Evolutionary conservation across 2,329 filamentous ascomycete genomes (phyloP), one percentile per base, ranked within the genome.

Genomic region (Simplicillium sp.): DNA sequence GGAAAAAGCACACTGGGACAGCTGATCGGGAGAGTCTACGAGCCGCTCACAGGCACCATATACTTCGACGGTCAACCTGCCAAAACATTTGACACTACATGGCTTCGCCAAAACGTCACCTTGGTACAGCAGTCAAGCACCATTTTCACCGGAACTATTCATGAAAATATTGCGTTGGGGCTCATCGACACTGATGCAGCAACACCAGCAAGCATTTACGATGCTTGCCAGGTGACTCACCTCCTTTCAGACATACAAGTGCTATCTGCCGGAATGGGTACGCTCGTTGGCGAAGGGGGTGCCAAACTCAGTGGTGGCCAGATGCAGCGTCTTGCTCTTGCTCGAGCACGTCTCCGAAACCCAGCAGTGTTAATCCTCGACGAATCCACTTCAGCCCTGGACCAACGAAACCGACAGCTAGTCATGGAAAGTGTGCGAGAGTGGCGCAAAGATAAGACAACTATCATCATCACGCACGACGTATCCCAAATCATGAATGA

Each of bases 401-500:
- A 97, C 51, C 76, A 80, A n/a, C 68, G 73, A 9, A 89, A 75
- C 42, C 75, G 82, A 45, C 64, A 64, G 0, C 59, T 80, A 11
- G 73, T 95, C 31, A 82, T 94, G 70, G 75, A 84, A 34, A 77
- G 80, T 0, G 82, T 96, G 39, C 73, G 87, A 7, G 54, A 72
- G 15, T 96, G 88, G 90, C 73, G 92, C 16, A 66, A 64, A 29
- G 82, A 75, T 0, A 92, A 86, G 56, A 96, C 89, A 0, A 97
- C 90, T 0, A 85, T 97, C 39, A 78, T 97, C 48, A 90, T 97
- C 51, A 96, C 92, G 0, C 90, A 97, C 53, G 87, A 97, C 48
- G 74, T 92, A 28, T 73, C 77, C 0, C 84, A 90, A 48, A 90
- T 97, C 9, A 58, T 64, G 4, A 64, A 77, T 0, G 58, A 79